phyloP scores from a whole-genome alignment of 371 early-diverging fungal species.

The Apophysomyces sp. region DNA sequence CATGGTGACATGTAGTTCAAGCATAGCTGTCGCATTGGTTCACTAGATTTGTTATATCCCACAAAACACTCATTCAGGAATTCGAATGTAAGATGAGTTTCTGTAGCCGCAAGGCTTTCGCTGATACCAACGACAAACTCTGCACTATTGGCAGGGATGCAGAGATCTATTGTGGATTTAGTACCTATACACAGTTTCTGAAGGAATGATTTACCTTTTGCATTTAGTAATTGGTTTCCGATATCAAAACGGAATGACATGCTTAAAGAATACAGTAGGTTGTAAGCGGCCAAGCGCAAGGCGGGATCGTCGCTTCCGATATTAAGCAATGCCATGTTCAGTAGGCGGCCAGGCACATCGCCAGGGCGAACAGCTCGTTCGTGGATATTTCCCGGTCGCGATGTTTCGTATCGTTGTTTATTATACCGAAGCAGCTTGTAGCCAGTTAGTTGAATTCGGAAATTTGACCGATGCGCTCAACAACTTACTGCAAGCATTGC shows the following conservation, averaged over 20 bases:
- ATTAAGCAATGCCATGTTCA: slow-evolving; percentile 90
- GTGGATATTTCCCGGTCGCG: slow-evolving; percentile 5
- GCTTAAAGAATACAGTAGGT: slow-evolving; percentile 75
- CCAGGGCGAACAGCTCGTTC: slow-evolving; percentile 64
- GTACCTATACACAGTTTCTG: background rate
- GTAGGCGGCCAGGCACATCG: slow-evolving; percentile 87
- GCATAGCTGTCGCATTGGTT: slow-evolving; percentile 68
- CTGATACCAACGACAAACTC: slow-evolving; percentile 76
- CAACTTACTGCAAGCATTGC: slow-evolving; percentile 63
- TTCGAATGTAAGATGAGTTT: slow-evolving; percentile 81
- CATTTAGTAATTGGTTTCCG: slow-evolving; percentile 70
- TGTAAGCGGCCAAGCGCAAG: slow-evolving; percentile 80
- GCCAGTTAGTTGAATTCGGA: background rate
- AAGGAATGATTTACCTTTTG: slow-evolving; percentile 45
- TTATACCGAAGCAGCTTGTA: slow-evolving; percentile 56
- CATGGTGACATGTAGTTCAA: slow-evolving; percentile 89
- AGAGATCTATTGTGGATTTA: slow-evolving; percentile 55
- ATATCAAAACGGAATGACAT: slow-evolving; percentile 77
- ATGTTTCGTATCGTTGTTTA: slow-evolving; percentile 27
- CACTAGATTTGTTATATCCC: slow-evolving; percentile 72
- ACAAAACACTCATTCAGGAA: slow-evolving; percentile 82
- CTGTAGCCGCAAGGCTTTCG: slow-evolving; percentile 67
- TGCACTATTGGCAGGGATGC: slow-evolving; percentile 82
- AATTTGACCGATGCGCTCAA: background rate
- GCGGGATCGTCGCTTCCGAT: slow-evolving; percentile 75